Percentiles rank a stretch among this genome's conserved stretches.
phyloP scores from a whole-genome alignment of 257 asterid species.

The Primulina huaijiensis region DNA sequence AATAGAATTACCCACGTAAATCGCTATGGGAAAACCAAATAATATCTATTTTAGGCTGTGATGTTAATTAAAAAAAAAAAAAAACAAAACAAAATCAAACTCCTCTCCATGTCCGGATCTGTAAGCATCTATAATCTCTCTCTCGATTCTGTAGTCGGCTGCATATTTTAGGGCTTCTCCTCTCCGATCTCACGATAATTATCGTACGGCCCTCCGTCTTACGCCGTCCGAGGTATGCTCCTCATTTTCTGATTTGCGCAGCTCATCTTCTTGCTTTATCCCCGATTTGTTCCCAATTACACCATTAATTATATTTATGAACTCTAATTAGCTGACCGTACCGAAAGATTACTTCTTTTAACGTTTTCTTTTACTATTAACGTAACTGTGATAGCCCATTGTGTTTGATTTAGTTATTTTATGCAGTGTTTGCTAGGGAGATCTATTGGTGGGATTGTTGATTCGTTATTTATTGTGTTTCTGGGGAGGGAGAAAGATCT shows the following conservation, averaged over 20 bases:
- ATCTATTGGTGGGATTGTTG: constrained; percentile 35
- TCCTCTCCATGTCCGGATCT: background rate
- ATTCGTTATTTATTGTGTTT: constrained; percentile 23
- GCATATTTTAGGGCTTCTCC: background rate
- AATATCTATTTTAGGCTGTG: too few species aligned
- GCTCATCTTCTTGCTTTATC: background rate
- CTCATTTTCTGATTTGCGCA: background rate
- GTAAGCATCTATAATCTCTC: background rate
- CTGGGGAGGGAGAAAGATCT: constrained; percentile 27
- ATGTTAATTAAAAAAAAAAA: too few species aligned
- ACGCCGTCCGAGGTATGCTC: background rate
- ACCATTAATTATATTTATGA: background rate
- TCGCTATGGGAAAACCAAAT: too few species aligned
- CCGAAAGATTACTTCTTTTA: background rate
- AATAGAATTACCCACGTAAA: too few species aligned
- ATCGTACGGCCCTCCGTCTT: background rate
- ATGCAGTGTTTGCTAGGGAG: constrained; percentile 30
- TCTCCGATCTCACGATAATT: background rate
- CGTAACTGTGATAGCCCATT: background rate
- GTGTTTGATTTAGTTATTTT: background rate
- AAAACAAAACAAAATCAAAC: background rate
- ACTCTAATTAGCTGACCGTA: background rate
- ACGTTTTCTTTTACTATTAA: too few species aligned
- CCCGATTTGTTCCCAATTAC: background rate
- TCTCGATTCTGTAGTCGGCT: background rate